Evolutionary conservation across 2,329 filamentous ascomycete genomes (phyloP).

Genomic region (Botryotinia globosa): DNA sequence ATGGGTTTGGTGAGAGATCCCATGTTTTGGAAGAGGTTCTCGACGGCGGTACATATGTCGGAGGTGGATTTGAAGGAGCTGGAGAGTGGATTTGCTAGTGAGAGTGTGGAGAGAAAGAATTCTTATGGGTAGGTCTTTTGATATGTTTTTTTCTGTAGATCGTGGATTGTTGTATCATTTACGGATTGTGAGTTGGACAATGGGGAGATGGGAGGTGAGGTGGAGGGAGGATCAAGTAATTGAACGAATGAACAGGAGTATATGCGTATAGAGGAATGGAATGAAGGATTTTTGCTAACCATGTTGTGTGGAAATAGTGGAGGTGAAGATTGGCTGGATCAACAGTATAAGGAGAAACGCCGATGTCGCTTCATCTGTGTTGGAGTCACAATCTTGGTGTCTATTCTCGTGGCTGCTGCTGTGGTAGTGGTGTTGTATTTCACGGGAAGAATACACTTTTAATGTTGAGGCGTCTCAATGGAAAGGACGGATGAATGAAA

Average conservation of each 20-base stretch:
- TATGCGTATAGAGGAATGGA: not conserved
- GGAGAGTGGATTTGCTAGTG: slow-evolving; percentile 25
- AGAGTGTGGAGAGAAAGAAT: slow-evolving; percentile 5
- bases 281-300: not conserved
- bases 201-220: too few species aligned
- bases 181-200: too few species aligned
- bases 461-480: not conserved
- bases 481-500: not conserved
- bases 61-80: slow-evolving; percentile 30
- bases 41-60: slow-evolving; percentile 34
- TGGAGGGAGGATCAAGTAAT: not conserved
- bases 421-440: slow-evolving; percentile 35
- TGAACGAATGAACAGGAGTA: slow-evolving; percentile 26
- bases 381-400: slow-evolving; percentile 29
- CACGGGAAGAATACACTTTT: slow-evolving; percentile 21
- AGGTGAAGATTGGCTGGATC: slow-evolving; percentile 36
- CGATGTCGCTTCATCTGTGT: slow-evolving; percentile 31
- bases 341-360: slow-evolving; percentile 37
- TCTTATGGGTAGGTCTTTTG: slow-evolving; percentile 16
- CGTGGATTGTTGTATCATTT: not conserved
- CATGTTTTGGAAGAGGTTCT: slow-evolving; percentile 39
- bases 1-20: slow-evolving; percentile 37
- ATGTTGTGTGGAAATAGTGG: slow-evolving; percentile 23
- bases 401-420: slow-evolving; percentile 29
- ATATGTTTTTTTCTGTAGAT: not conserved